Percentiles rank a stretch among this genome's conserved stretches.
Conservation (phyloP, 345 rosid genomes). For the Erodium maritimum region DNA sequence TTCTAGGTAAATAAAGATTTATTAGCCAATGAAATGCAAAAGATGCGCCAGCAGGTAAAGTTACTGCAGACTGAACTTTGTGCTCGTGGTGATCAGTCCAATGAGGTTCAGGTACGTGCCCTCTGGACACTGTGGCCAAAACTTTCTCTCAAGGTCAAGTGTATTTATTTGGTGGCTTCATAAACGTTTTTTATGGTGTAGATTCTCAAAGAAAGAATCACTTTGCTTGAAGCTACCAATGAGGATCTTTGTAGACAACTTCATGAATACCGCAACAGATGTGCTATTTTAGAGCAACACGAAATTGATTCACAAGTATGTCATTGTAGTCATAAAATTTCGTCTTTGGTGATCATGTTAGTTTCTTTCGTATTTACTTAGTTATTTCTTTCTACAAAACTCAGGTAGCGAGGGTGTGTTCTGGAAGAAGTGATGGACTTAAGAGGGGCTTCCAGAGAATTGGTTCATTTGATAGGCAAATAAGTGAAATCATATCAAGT, state of each 20-base stretch:
- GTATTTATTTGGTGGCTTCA: not conserved
- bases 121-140: not conserved
- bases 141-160: not conserved
- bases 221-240: conserved; percentile 86
- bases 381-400: conserved; percentile 34
- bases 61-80: conserved; percentile 92
- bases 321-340: conserved; percentile 1
- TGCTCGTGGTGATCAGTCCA: conserved; percentile 59
- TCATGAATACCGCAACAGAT: conserved; percentile 67
- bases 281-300: conserved; percentile 35
- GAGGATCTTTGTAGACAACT: conserved; percentile 89
- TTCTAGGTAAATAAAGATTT: conserved; percentile 87
- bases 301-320: conserved; percentile 78
- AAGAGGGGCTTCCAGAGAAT: conserved; percentile 75
- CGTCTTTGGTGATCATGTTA: not conserved
- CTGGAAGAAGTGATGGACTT: conserved; percentile 63
- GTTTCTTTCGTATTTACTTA: no score
- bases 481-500: conserved; percentile 66
- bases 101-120: conserved; percentile 67
- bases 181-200: conserved; percentile 13
- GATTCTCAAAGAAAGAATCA: conserved; percentile 88
- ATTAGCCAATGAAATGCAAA: conserved; percentile 81
- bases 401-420: conserved; percentile 17
- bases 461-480: conserved; percentile 67
- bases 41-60: conserved; percentile 93